Base-by-base conservation (phyloP, 2,329 filamentous ascomycete genomes). In the Taxawa tesnikishii region DNA sequence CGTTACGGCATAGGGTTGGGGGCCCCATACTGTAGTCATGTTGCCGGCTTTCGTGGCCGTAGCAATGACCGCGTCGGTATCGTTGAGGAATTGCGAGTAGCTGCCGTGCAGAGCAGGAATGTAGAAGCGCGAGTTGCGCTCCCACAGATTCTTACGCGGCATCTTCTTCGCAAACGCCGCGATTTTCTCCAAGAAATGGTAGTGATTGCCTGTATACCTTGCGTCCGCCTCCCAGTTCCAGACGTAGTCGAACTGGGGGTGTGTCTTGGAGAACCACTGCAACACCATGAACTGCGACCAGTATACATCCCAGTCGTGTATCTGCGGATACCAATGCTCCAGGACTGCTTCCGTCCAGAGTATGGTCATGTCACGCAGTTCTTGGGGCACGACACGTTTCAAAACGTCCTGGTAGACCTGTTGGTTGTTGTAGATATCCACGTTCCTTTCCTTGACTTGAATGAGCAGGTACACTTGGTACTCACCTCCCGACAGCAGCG, bases 171-270 rank as follows among this genome's bases (percentile, higher is more conserved):
- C 65, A 40, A 71, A 73, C 2, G 65, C 55, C 14, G 60, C 56
- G 6, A 84, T 55, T 39, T 75, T 75, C 43, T 78, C 69, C 26
- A 84, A 70, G 42, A 88, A 72, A 44, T 88, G 78, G 54, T 88
- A 87, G 57, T 85, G 77, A 41, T 90, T 81, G 6, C 83, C 83
- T 0, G 76, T 83, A 48, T 80, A 79, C 29, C 83, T 70, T 18
- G 79, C 75, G 48, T 90, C 82, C 58, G 84, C 81, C 50, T 90
- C 83, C 82, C 81, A 87, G 51, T 88, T 87, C 81, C 83, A 65
- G 43, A 84, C 67, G 45, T 72, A 84, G 43, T 87, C 79, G 42
- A 82, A 90, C 45, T 88, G 75, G 0, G 80, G 80, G 45, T 84
- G 77, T 30, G 79, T 77, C 46, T 79, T 68, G 37, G 73, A 73